Evolutionary conservation across 441 rosid genomes (phyloP), one percentile per base, ranked within the genome.

Genomic region (Euphorbia celastroides): DNA sequence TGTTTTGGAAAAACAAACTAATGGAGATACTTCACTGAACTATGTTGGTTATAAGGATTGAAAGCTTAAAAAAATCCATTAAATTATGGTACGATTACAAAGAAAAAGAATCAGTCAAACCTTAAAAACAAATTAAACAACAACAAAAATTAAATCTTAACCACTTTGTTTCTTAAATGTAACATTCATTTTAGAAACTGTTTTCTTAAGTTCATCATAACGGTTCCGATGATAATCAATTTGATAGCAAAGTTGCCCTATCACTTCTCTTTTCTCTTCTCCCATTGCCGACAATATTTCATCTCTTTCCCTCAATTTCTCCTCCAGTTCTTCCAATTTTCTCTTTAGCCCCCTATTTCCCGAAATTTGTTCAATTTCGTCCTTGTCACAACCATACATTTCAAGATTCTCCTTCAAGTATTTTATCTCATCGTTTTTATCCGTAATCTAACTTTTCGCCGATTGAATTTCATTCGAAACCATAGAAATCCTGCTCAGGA

Each of bases 251-350:
- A 88, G 87, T 69, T 93, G 93, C 80, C 90, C 84, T 66, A 89
- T 93, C 26, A 93, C 97, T 68, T 93, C 96, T 76, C 85, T 90
- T 74, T 89, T 93, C 76, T 89, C 97, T 65, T 88, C 93, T 22
- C 81, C 85, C 26, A 88, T 74, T 64, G 62, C 72, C 65, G 68
- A 50, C 74, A 89, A 41, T 13, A 23, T 63, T 5, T 78, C 81
- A 14, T 86, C 83, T 64, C 72, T 67, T 57, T 77, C 85, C 69
- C 69, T 74, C 42, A 68, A 64, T 20, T 74, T 54, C 51, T 64
- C 70, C 84, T 83, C 84, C 28, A 87, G 70, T 57, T 86, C 85
- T 64, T 52, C 75, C 14, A 77, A 72, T 55, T 38, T 81, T 26
- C 70, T 54, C 81, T 75, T 85, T 2, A 78, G 9, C 56, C 7